Conservation (phyloP, 331 rosid genomes). For the Rhamnella rubrinervis region DNA sequence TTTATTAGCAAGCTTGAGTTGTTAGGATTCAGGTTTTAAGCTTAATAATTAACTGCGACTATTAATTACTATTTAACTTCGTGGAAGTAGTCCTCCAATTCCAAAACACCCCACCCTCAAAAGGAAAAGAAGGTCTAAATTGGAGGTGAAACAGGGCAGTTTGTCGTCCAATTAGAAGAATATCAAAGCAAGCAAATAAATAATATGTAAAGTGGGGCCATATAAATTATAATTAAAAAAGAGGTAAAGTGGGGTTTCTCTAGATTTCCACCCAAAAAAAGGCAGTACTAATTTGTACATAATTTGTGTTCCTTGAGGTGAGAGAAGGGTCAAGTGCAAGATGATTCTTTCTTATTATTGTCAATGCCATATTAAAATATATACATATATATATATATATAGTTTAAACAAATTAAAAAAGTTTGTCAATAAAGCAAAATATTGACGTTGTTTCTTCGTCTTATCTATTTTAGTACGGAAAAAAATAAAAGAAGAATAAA, state of each 20-base stretch:
- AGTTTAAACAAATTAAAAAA: not conserved
- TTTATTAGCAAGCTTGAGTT: too few relatives aligned
- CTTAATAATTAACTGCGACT: too few relatives aligned
- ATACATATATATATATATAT: conserved; percentile 6
- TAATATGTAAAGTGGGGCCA: not conserved
- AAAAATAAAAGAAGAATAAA: not conserved
- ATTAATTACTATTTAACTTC: too few relatives aligned
- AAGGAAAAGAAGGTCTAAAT: too few relatives aligned
- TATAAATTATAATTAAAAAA: conserved; percentile 3
- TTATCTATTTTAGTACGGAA: conserved; percentile 1
- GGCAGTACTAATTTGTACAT: conserved; percentile 6
- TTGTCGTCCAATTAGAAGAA: conserved; percentile 11
- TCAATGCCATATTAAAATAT: too few relatives aligned
- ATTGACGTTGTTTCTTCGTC: conserved; percentile 1
- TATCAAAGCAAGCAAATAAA: not conserved
- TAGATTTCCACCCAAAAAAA: conserved; percentile 54
- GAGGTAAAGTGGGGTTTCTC: conserved; percentile 44
- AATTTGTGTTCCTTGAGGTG: conserved; percentile 34
- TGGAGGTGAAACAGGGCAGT: not conserved
- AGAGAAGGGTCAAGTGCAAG: conserved; percentile 44
- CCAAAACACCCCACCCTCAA: too few relatives aligned
- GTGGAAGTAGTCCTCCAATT: too few relatives aligned
- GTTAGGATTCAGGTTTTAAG: too few relatives aligned
- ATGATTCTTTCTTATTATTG: not conserved
- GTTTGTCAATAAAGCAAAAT: conserved; percentile 16